Conservation (phyloP, 495 filamentous ascomycete species). For the Cercophora sp. region DNA sequence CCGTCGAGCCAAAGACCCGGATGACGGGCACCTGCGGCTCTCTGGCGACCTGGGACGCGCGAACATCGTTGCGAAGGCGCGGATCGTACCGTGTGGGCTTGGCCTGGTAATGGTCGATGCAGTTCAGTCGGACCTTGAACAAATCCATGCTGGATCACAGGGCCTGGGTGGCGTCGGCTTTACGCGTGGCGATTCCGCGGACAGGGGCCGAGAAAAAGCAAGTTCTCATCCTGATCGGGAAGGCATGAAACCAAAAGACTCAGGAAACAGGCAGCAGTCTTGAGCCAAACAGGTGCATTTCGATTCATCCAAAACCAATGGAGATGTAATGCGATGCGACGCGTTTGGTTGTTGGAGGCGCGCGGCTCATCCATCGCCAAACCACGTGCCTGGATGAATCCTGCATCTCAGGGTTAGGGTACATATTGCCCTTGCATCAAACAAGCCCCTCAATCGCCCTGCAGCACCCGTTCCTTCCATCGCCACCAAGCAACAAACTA, state of each 20-base stretch:
- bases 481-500: no score
- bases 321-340: no score
- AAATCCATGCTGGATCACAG: constrained; percentile 55
- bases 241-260: background rate
- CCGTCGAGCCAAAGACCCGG: constrained; percentile 87
- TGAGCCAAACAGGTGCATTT: no score
- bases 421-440: no score
- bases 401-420: no score
- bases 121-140: constrained; percentile 87
- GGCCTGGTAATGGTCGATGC: constrained; percentile 88
- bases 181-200: background rate
- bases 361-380: constrained; percentile 6
- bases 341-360: background rate
- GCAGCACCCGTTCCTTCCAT: no score
- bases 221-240: background rate
- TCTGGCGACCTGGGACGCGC: constrained; percentile 46
- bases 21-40: constrained; percentile 79
- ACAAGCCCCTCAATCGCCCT: no score
- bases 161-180: background rate
- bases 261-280: no score
- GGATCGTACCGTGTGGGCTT: constrained; percentile 78
- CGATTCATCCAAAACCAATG: no score
- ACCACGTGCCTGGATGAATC: no score
- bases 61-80: constrained; percentile 57
- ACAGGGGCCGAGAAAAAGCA: background rate